Evolutionary conservation across 2,329 filamentous ascomycete species (phyloP).

Genomic region (Colletotrichum scovillei): DNA sequence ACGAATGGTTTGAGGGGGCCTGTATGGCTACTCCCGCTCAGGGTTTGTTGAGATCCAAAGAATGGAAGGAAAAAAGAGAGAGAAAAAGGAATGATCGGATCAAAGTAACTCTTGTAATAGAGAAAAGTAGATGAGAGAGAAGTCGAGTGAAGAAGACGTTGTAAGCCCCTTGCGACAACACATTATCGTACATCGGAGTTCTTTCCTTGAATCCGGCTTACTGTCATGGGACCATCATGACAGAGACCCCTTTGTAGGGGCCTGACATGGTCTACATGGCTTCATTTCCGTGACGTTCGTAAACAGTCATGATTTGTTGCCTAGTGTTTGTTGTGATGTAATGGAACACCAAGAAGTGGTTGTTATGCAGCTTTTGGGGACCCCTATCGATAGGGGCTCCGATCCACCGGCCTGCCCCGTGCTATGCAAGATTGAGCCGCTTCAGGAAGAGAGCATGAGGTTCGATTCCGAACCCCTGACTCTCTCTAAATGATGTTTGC

Average conservation of each 20-base stretch:
- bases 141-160: background rate
- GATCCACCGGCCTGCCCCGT: background rate
- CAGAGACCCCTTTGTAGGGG: background rate
- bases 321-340: background rate
- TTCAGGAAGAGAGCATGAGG: background rate
- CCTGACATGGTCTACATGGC: conserved; percentile 1
- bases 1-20: conserved; percentile 9
- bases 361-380: background rate
- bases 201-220: background rate
- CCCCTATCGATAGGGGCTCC: background rate
- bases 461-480: background rate
- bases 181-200: conserved; percentile 29
- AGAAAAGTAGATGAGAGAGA: background rate
- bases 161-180: conserved; percentile 15
- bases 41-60: background rate
- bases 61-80: background rate
- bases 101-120: background rate
- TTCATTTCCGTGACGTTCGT: conserved; percentile 26
- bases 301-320: conserved; percentile 28
- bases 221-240: background rate
- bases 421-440: background rate
- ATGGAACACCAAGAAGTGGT: background rate
- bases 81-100: background rate
- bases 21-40: conserved; percentile 10
- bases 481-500: conserved; percentile 55